These are phyloP conservation scores for Boletellus emodensis DNA, from an alignment of 768 basidiomycete genomes.

Conservation along the genomic window DNA sequence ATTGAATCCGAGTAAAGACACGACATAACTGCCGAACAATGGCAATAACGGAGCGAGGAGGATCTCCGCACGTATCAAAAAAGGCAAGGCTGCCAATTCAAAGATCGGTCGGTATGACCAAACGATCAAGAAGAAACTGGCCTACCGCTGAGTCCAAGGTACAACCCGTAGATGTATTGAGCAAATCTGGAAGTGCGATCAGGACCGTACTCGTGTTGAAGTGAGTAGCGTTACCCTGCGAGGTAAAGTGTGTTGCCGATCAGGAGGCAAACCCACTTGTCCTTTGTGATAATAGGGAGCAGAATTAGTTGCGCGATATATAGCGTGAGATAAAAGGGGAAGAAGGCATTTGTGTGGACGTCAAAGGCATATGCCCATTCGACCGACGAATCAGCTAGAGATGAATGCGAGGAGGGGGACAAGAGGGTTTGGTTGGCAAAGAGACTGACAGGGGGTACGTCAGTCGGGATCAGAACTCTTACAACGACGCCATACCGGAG, in stretches of 20 bases:
- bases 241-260: constrained; percentile 80
- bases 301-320: constrained; percentile 88
- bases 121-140: constrained; percentile 4
- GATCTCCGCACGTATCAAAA: constrained; percentile 84
- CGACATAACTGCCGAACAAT: constrained; percentile 78
- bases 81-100: constrained; percentile 70
- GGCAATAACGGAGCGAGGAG: constrained; percentile 89
- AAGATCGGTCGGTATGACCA: constrained; percentile 7
- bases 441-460: constrained; percentile 40
- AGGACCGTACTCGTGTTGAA: constrained; percentile 3
- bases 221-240: constrained; percentile 57
- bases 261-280: constrained; percentile 92
- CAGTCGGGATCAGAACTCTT: constrained; percentile 10
- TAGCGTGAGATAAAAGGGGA: constrained; percentile 86
- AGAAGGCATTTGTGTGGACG: constrained; percentile 95
- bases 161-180: constrained; percentile 90
- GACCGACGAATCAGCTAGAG: constrained; percentile 65
- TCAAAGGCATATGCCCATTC: constrained; percentile 97
- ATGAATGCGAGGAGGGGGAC: constrained; percentile 68
- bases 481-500: constrained; percentile 51
- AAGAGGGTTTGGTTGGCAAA: constrained; percentile 69
- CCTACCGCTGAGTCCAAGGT: constrained; percentile 79
- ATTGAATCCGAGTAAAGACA: constrained; percentile 89
- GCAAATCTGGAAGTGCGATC: constrained; percentile 51
- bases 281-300: constrained; percentile 73